Evolutionary conservation across 2,329 filamentous ascomycete species (phyloP).

Genomic region (Phyllosticta paracitricarpa): DNA sequence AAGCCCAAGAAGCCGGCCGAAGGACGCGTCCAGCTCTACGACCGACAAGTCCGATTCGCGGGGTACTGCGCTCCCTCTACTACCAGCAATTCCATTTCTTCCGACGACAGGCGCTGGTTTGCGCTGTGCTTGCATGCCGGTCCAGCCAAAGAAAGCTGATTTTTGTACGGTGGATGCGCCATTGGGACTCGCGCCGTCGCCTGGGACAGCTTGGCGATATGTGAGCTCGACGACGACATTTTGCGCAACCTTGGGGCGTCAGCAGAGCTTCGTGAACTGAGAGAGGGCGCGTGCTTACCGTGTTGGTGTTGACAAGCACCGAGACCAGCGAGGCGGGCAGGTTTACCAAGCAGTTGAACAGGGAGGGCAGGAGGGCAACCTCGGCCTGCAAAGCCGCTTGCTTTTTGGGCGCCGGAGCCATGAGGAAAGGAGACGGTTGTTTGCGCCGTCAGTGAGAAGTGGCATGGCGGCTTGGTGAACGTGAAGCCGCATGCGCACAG

Average conservation of each 20-base stretch:
- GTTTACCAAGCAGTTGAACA: conserved; percentile 94
- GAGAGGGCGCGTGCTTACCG: conserved; percentile 46
- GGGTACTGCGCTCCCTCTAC: conserved; percentile 43
- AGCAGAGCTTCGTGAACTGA: conserved; percentile 39
- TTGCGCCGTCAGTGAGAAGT: conserved; percentile 5
- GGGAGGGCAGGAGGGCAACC: conserved; percentile 64
- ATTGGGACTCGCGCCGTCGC: conserved; percentile 24
- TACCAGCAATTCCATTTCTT: conserved; percentile 59
- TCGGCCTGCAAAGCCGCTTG: conserved; percentile 55
- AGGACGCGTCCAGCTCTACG: conserved; percentile 79
- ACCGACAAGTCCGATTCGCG: conserved; percentile 67
- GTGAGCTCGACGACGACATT: conserved; percentile 92
- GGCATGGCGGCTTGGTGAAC: conserved; percentile 5
- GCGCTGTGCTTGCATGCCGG: conserved; percentile 91
- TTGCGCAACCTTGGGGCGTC: conserved; percentile 59
- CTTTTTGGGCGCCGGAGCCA: conserved; percentile 23
- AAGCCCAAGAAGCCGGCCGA: conserved; percentile 68
- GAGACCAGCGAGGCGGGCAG: conserved; percentile 76
- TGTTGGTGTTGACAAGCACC: conserved; percentile 79
- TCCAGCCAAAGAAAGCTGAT: conserved; percentile 89
- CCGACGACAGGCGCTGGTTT: conserved; percentile 63
- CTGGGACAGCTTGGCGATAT: conserved; percentile 52
- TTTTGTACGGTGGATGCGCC: conserved; percentile 39
- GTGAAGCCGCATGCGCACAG: conserved; percentile 10
- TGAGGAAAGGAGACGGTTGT: conserved; percentile 12